Conservation (phyloP, 2,329 filamentous ascomycete species). For the Xylaria sp. region DNA sequence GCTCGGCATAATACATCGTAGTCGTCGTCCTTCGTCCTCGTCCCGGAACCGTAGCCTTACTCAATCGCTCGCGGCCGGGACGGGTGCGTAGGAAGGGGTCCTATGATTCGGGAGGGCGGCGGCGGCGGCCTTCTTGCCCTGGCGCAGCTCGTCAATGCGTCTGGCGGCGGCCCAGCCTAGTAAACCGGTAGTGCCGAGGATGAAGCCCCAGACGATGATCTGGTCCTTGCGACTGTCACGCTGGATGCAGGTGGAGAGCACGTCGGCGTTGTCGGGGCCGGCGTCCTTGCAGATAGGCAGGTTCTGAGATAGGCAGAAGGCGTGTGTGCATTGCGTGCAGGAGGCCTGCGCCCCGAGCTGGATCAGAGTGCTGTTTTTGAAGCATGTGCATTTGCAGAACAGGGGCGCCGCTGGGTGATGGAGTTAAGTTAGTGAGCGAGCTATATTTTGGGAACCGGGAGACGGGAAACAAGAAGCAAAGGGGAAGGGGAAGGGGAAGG, state of each 20-base stretch:
- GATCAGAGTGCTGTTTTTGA: conserved; percentile 75
- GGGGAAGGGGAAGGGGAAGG: neutral
- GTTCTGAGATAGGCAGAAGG: conserved; percentile 68
- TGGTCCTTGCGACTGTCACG: conserved; percentile 73
- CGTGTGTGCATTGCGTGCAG: conserved; percentile 71
- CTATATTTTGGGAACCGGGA: neutral
- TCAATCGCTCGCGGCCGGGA: conserved; percentile 24
- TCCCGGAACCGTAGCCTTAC: no score
- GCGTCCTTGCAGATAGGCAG: conserved; percentile 71
- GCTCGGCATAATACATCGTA: neutral
- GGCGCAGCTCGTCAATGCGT: conserved; percentile 57
- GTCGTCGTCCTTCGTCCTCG: no score
- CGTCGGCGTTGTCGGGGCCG: conserved; percentile 69
- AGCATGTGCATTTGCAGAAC: conserved; percentile 77
- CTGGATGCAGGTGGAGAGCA: conserved; percentile 72
- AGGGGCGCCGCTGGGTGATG: conserved; percentile 63
- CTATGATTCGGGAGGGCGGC: conserved; percentile 23
- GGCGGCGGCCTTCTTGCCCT: conserved; percentile 41
- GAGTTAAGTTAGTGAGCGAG: neutral
- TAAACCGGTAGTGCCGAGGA: conserved; percentile 66
- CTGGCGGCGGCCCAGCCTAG: conserved; percentile 68
- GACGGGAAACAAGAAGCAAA: neutral
- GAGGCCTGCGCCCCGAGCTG: conserved; percentile 62
- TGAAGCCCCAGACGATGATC: conserved; percentile 73
- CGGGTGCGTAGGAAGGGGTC: conserved; percentile 45